Base-by-base conservation (phyloP, 495 filamentous ascomycete species). In the Recurvomyces mirabilis region DNA sequence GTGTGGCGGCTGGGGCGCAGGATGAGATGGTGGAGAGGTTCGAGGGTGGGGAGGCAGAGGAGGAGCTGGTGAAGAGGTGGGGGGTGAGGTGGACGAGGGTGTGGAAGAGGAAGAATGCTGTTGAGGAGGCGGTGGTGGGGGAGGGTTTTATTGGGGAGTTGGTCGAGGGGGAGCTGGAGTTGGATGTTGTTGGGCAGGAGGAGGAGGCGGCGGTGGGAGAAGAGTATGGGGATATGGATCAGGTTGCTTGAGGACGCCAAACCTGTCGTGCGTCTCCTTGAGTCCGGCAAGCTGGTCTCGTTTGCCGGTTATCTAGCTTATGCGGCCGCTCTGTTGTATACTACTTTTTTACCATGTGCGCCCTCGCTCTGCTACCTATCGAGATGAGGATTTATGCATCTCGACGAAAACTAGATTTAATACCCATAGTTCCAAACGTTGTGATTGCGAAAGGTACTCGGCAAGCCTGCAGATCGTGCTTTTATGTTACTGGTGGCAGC, bases 31-130 rank as follows among this genome's bases (percentile, higher is more conserved):
- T 41, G 60, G 69, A 82, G 59, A 62, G 68, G 23, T 71, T 71
- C 30, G 72, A 68, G 19, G 66, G 62, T 26, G 57, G 65, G 23
- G 67, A 69, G 34, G 53, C 40, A 5, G 65, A 67, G 46, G 74
- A 84, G 52, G 73, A 69, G 42, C 68, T 87, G 44, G 70, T 94
- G 34, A 73, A 76, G 48, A 73, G 73, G 44, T 95, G 89, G 91
- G 89, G 80, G 3, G 72, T 75, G 58, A 69, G 84, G 14, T 98
- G 91, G 91, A 64, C 87, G 34, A 72, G 81, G 31, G 88, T 89
- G 1, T 94, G 93, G 58, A 68, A 78, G 46, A 66, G 91, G 17
- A 83, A 86, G 64, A 73, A 75, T 47, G 82, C 78, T 14, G 85
- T 96, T 35, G 87, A 94, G 64, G 87, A 94, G 65, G 49, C 53